phyloP scores from a whole-genome alignment of 352 stramenopile species.

The Phytophthora pini region DNA sequence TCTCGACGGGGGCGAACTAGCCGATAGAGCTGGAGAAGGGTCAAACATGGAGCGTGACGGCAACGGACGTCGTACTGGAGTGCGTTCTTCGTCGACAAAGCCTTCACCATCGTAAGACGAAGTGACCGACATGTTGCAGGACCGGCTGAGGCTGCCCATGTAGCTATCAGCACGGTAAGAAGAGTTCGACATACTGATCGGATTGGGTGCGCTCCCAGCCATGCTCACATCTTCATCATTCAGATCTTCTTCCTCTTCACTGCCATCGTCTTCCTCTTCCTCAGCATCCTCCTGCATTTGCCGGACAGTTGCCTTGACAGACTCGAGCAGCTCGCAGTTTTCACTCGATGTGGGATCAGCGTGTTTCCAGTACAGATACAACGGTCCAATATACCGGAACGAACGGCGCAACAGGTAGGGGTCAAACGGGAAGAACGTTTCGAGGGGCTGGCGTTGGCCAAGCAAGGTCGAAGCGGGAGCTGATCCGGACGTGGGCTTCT shows the following conservation, averaged over 20 bases:
- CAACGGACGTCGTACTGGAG: slow-evolving; percentile 32
- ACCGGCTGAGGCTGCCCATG: slow-evolving; percentile 56
- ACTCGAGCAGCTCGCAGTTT: slow-evolving; percentile 68
- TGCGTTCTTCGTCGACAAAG: slow-evolving; percentile 51
- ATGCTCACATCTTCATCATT: slow-evolving; percentile 70
- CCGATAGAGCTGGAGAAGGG: slow-evolving; percentile 70
- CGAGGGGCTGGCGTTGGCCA: slow-evolving; percentile 64
- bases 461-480: slow-evolving; percentile 44
- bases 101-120: slow-evolving; percentile 61
- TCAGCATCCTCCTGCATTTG: slow-evolving; percentile 62
- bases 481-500: slow-evolving; percentile 47
- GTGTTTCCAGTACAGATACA: slow-evolving; percentile 96
- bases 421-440: slow-evolving; percentile 98
- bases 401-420: slow-evolving; percentile 95
- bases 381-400: slow-evolving; percentile 92
- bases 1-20: slow-evolving; percentile 71
- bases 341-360: slow-evolving; percentile 79
- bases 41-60: slow-evolving; percentile 63
- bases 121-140: slow-evolving; percentile 60
- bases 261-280: slow-evolving; percentile 43
- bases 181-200: slow-evolving; percentile 18
- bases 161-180: slow-evolving; percentile 56
- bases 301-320: slow-evolving; percentile 68
- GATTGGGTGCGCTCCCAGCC: slow-evolving; percentile 49
- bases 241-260: slow-evolving; percentile 54